Conservation (phyloP, 768 basidiomycete species). For the Coprinellus micaceus region DNA sequence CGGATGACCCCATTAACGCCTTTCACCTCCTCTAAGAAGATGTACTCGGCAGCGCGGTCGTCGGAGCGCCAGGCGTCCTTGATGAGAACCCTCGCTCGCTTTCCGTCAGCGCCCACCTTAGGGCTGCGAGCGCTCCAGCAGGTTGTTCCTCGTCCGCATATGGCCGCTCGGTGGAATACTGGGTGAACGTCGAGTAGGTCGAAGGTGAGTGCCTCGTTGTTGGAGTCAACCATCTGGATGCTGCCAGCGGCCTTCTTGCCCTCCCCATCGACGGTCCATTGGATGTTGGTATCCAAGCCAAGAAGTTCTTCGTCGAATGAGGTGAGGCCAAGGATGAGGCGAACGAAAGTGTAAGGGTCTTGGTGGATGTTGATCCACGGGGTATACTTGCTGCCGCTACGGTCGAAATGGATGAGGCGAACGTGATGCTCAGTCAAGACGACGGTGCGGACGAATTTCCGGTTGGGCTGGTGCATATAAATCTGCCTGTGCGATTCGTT, state of each 20-base stretch:
- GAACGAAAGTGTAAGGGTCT: neutral
- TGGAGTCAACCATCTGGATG: neutral
- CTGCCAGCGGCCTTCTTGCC: neutral
- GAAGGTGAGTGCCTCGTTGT: neutral
- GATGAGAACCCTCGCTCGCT: neutral
- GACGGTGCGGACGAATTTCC: neutral
- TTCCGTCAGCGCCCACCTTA: neutral
- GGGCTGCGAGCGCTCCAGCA: neutral
- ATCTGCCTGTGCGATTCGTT: neutral
- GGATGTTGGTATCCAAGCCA: conserved; percentile 1
- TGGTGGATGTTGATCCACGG: neutral
- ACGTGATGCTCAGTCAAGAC: neutral
- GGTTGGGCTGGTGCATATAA: conserved; percentile 2
- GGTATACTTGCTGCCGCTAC: conserved; percentile 1
- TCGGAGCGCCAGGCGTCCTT: neutral
- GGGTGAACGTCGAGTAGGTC: neutral
- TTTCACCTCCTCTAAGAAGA: neutral
- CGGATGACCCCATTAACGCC: neutral
- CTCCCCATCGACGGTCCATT: neutral
- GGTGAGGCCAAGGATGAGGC: neutral
- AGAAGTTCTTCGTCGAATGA: neutral
- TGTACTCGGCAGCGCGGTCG: neutral
- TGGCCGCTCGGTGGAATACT: neutral
- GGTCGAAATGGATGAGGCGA: conserved; percentile 6
- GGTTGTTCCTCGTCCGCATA: conserved; percentile 2